Base-by-base conservation (phyloP, 2,329 filamentous ascomycete genomes). In the Colletotrichum lentis region DNA sequence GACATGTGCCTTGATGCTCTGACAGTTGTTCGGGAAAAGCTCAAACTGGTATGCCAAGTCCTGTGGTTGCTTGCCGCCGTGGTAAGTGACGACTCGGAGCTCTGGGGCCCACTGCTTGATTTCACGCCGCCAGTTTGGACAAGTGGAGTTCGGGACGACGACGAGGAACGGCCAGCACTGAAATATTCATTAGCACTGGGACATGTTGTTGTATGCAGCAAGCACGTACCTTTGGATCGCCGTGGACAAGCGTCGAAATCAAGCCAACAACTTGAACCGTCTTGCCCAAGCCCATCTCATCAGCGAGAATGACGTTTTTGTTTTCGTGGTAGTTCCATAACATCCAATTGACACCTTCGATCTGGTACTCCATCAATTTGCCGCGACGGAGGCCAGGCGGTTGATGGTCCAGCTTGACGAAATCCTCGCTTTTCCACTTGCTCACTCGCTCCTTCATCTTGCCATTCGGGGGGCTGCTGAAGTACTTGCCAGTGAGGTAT, bases 221-320 rank as follows among this genome's bases (percentile, higher is more conserved):
- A 12, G 12, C 16, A 39, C 72, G 72, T 75, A 80, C 80, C 72
- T 87, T 82, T 6, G 88, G 88, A n/a, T 79, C 79, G 59, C 90
- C 85, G 69, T 91, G 85, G 27, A 91, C 84, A 44, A 98, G 80
- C 0, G 90, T 89, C 1, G 92, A 89, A 69, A 98, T 85, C 70
- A 97, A 87, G 3, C 90, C 88, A 69, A 98, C 91, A 60, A 97
- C 89, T 76, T 99, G 96, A 39, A 99, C 93, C 0, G 96, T 99
- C 81, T 99, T 99, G 39, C 96, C 96, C 2, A 99, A 86, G 47
- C 96, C 96, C 96, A 99, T 99, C 76, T 99, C 96, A 75, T 99
- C 96, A 0, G 96, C 96, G 7, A 98, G 86, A 67, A 98, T 95
- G 35, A 94, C 91, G 74, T 96, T 98, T 75, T 92, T 90, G 72